phyloP scores from a whole-genome alignment of 75 land plant genomes.

The Picea glauca region DNA sequence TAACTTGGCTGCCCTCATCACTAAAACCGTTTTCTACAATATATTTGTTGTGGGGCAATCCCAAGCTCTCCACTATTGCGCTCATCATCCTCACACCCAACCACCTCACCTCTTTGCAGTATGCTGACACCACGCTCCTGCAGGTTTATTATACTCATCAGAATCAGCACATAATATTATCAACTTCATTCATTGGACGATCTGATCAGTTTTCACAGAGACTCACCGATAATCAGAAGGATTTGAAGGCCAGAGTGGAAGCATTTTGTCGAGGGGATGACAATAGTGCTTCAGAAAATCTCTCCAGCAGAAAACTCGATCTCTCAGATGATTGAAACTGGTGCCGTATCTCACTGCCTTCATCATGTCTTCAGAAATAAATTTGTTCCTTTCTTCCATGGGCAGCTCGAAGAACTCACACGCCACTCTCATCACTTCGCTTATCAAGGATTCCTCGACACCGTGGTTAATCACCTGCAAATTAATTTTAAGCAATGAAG shows the following conservation, averaged over 20 bases:
- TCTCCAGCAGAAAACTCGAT: conserved; percentile 62
- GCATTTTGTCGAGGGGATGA: conserved; percentile 27
- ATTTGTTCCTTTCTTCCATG: conserved; percentile 36
- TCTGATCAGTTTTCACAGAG: too few species aligned
- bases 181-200: background rate
- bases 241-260: conserved; percentile 53
- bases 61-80: conserved; percentile 59
- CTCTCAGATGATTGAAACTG: conserved; percentile 38
- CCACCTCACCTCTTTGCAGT: conserved; percentile 31
- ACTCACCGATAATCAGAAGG: conserved; percentile 48
- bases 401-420: conserved; percentile 47
- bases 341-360: conserved; percentile 59
- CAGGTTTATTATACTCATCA: conserved; percentile 4
- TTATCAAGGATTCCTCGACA: conserved; percentile 23
- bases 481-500: background rate
- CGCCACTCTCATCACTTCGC: conserved; percentile 25
- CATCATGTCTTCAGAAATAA: conserved; percentile 27
- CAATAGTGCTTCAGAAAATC: conserved; percentile 66
- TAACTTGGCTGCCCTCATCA: conserved; percentile 30
- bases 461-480: conserved; percentile 67
- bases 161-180: too few species aligned
- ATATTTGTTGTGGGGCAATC: conserved; percentile 17
- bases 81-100: conserved; percentile 33
- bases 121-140: conserved; percentile 39
- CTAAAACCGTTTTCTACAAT: conserved; percentile 7